A percentile compares a stretch with the other conserved stretches of the same genome.
phyloP scores from a whole-genome alignment of 345 rosid genomes.

The Leavenworthia alabamica region DNA sequence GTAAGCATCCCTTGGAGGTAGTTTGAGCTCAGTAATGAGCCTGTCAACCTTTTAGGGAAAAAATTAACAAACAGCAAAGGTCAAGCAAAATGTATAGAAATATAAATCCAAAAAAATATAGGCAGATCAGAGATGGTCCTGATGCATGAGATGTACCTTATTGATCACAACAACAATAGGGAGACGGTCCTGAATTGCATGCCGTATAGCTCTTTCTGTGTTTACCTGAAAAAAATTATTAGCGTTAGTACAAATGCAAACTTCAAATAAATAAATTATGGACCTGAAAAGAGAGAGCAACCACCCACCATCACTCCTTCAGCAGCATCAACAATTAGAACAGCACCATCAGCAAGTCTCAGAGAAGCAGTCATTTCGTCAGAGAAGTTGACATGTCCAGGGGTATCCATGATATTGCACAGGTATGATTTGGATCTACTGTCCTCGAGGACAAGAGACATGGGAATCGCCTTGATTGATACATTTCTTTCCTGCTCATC shows the following conservation, averaged over 20 bases:
- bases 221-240: slow-evolving; percentile 46
- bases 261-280: no score
- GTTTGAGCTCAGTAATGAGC: slow-evolving; percentile 86
- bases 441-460: slow-evolving; percentile 96
- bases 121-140: no score
- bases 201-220: slow-evolving; percentile 97
- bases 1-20: slow-evolving; percentile 98
- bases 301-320: slow-evolving; percentile 62
- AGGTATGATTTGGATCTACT: slow-evolving; percentile 87
- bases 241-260: neutral
- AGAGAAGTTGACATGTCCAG: slow-evolving; percentile 68
- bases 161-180: slow-evolving; percentile 95
- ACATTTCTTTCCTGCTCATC: slow-evolving; percentile 96
- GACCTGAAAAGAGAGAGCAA: neutral
- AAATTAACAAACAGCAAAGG: slow-evolving; percentile 4
- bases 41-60: slow-evolving; percentile 70
- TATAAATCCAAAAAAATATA: slow-evolving; percentile 7
- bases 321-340: slow-evolving; percentile 92
- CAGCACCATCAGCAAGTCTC: slow-evolving; percentile 93
- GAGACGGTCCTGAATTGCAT: slow-evolving; percentile 85
- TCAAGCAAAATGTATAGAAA: neutral
- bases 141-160: slow-evolving; percentile 44
- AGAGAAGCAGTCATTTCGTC: slow-evolving; percentile 33
- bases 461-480: slow-evolving; percentile 89
- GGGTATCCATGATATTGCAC: slow-evolving; percentile 89